Evolutionary conservation across 164 flowering plant species (phyloP).

Genomic region (Magnolia officinalis): DNA sequence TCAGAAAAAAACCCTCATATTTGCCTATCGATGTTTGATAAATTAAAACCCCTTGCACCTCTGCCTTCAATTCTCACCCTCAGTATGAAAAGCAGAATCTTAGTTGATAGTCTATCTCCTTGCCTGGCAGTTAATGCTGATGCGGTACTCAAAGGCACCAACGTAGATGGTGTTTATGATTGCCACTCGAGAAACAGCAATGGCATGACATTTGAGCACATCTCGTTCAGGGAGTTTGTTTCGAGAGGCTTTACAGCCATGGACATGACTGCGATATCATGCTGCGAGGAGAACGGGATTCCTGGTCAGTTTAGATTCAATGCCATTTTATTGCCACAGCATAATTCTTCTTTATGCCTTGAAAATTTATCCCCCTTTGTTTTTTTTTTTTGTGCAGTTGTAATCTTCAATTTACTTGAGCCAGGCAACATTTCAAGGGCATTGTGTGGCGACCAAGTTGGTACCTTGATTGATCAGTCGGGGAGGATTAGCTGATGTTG

Average conservation of each 20-base stretch:
- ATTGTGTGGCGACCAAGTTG: constrained; percentile 88
- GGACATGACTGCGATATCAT: constrained; percentile 76
- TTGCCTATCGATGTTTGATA: background rate
- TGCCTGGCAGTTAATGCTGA: constrained; percentile 67
- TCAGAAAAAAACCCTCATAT: background rate
- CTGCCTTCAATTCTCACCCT: background rate
- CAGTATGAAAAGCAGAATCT: background rate
- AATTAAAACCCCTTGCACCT: background rate
- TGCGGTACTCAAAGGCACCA: constrained; percentile 82
- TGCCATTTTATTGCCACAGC: background rate
- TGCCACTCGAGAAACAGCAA: constrained; percentile 54
- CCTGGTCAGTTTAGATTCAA: constrained; percentile 48
- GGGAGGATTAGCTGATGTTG: constrained; percentile 49
- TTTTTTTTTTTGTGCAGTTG: constrained; percentile 42
- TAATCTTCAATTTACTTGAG: constrained; percentile 73
- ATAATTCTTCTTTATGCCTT: background rate
- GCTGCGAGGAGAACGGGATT: constrained; percentile 78
- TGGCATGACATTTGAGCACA: constrained; percentile 57
- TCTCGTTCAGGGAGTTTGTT: constrained; percentile 68
- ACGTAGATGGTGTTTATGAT: constrained; percentile 65
- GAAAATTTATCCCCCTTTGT: background rate
- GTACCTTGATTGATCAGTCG: constrained; percentile 72
- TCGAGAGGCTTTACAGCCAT: constrained; percentile 61
- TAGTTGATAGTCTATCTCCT: background rate
- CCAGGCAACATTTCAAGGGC: constrained; percentile 92